Evolutionary conservation across 1,284 basidiomycete species (phyloP).

Genomic region (Ceratobasidium sp.): DNA sequence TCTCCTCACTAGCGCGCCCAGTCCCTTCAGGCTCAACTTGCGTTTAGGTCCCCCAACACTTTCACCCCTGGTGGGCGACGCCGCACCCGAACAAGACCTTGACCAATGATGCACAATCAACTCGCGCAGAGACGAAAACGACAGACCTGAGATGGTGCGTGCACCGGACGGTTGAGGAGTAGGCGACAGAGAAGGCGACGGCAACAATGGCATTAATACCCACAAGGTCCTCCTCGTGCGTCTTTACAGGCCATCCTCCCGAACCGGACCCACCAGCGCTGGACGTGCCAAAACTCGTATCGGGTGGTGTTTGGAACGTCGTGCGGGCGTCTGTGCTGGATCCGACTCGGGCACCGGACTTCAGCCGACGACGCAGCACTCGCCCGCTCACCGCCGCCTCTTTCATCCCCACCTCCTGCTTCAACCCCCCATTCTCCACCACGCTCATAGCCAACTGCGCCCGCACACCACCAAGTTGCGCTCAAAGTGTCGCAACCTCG

Average conservation of each 20-base stretch:
- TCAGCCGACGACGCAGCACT: slow-evolving; percentile 80
- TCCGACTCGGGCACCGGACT: slow-evolving; percentile 65
- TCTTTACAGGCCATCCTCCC: neutral
- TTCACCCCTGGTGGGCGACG: neutral
- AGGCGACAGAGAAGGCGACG: neutral
- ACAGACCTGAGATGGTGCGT: neutral
- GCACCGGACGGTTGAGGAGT: slow-evolving; percentile 12
- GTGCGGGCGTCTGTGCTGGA: neutral
- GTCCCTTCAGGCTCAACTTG: slow-evolving; percentile 18
- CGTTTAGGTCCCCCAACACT: neutral
- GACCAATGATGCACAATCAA: neutral
- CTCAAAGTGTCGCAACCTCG: slow-evolving; percentile 76
- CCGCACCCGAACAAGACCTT: neutral
- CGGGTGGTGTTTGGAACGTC: slow-evolving; percentile 23
- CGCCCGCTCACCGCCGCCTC: slow-evolving; percentile 76
- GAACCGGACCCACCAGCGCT: slow-evolving; percentile 1
- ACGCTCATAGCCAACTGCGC: slow-evolving; percentile 80
- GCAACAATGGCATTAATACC: slow-evolving; percentile 13
- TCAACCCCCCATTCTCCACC: slow-evolving; percentile 77
- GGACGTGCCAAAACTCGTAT: slow-evolving; percentile 21
- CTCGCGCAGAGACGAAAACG: slow-evolving; percentile 15
- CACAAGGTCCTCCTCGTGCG: slow-evolving; percentile 11
- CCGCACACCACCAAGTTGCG: slow-evolving; percentile 83
- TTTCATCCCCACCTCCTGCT: slow-evolving; percentile 75
- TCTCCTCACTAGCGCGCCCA: slow-evolving; percentile 1